Evolutionary conservation across 306 rosid genomes (phyloP).

Genomic region (Fragaria vesca): DNA sequence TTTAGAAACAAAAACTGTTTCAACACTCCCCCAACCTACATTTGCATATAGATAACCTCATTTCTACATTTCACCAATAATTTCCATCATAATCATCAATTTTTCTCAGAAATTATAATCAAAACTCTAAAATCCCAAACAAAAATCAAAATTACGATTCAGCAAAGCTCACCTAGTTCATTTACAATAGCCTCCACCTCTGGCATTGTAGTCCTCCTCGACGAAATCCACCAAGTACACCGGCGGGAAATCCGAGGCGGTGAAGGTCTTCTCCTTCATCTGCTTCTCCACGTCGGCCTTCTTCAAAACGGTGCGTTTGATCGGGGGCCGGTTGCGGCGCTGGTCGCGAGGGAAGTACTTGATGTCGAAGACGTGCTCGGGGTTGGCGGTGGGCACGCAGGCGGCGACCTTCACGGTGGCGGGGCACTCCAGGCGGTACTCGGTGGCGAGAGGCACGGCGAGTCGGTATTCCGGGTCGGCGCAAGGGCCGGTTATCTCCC

Average conservation of each 20-base stretch:
- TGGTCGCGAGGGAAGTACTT: conserved; percentile 82
- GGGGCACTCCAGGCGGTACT: conserved; percentile 77
- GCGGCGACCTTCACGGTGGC: conserved; percentile 54
- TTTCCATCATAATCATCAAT: background rate
- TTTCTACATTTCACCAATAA: background rate
- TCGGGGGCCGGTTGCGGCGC: conserved; percentile 96
- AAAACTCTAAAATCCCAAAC: background rate
- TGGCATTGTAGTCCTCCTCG: conserved; percentile 65
- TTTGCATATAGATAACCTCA: background rate
- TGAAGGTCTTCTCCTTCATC: conserved; percentile 55
- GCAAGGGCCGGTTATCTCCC: conserved; percentile 96
- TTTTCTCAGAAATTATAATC: background rate
- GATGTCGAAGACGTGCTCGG: conserved; percentile 84
- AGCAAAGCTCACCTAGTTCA: conserved; percentile 14
- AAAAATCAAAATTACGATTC: background rate
- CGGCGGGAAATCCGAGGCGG: conserved; percentile 59
- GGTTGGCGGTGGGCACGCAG: conserved; percentile 61
- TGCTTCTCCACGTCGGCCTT: conserved; percentile 58
- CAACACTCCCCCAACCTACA: background rate
- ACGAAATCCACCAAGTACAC: conserved; percentile 53
- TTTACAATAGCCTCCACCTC: conserved; percentile 88
- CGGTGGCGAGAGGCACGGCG: conserved; percentile 61
- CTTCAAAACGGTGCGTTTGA: conserved; percentile 57
- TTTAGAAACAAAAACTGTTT: background rate
- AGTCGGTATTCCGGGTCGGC: conserved; percentile 67